Percentiles rank a stretch among this genome's conserved stretches.
These are phyloP conservation scores for Miscanthus sacchariflorus DNA, from an alignment of 202 grass and related monocot genomes.

Conservation along the genomic window DNA sequence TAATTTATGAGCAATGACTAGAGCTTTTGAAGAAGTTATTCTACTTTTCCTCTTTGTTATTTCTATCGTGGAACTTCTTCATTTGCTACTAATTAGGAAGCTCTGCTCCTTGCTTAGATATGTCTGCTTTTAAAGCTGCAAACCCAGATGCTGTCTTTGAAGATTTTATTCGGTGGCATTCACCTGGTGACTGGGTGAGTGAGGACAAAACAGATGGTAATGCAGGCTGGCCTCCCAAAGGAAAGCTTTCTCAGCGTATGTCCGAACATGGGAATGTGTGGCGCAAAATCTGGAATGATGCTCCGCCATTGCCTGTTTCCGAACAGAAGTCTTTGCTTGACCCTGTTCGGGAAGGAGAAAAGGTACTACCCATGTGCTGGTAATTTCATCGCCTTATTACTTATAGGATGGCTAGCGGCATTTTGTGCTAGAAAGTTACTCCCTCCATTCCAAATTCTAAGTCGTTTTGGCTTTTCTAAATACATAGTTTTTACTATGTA, in stretches of 20 bases:
- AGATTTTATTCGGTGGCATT: conserved; percentile 99
- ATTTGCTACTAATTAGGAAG: conserved; percentile 43
- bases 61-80: conserved; percentile 24
- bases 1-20: conserved; percentile 18
- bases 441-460: not conserved
- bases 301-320: conserved; percentile 76
- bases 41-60: conserved; percentile 15
- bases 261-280: conserved; percentile 93
- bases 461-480: not conserved
- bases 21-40: not conserved
- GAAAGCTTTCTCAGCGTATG: conserved; percentile 94
- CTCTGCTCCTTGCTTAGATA: conserved; percentile 61
- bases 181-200: conserved; percentile 91
- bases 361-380: conserved; percentile 53
- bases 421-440: conserved; percentile 22
- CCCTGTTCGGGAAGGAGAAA: conserved; percentile 94
- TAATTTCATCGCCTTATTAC: conserved; percentile 18
- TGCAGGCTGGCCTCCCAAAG: conserved; percentile 78
- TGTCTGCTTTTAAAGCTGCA: conserved; percentile 99
- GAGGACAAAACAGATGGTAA: conserved; percentile 54
- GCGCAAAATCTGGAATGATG: conserved; percentile 96
- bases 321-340: conserved; percentile 92
- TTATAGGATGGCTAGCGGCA: not conserved
- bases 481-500: not conserved
- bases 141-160: conserved; percentile 95